phyloP scores from a whole-genome alignment of 345 rosid species.

The Heritiera fomes region DNA sequence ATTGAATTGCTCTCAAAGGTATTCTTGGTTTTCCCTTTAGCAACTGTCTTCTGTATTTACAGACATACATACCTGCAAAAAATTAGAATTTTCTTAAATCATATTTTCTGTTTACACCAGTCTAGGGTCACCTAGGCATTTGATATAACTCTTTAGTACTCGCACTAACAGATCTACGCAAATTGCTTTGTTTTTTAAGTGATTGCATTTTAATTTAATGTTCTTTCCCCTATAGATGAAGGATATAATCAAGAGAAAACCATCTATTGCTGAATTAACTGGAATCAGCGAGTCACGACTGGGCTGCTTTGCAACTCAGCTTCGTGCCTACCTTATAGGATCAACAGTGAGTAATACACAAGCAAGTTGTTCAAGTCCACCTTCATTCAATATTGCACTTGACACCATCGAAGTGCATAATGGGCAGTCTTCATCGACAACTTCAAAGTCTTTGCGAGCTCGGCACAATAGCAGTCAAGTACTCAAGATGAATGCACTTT shows the following conservation, averaged over 20 bases:
- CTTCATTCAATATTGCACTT: constrained; percentile 25
- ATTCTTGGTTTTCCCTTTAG: constrained; percentile 8
- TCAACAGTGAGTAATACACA: constrained; percentile 40
- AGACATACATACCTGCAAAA: background rate
- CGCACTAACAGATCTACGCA: background rate
- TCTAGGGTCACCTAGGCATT: background rate
- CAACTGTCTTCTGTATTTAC: background rate
- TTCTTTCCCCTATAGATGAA: constrained; percentile 53
- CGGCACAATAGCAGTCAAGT: constrained; percentile 47
- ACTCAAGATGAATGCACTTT: constrained; percentile 42
- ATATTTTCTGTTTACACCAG: background rate
- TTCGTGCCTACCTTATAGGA: constrained; percentile 77
- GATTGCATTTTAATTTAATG: constrained; percentile 9
- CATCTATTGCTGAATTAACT: constrained; percentile 83
- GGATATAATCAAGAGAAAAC: constrained; percentile 77
- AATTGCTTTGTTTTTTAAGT: background rate
- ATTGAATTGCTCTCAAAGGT: constrained; percentile 86
- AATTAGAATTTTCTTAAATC: background rate
- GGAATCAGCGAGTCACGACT: constrained; percentile 89
- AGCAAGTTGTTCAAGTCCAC: constrained; percentile 29
- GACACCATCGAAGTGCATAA: constrained; percentile 24
- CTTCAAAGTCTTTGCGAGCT: constrained; percentile 50
- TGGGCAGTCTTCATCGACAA: constrained; percentile 24
- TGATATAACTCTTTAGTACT: background rate
- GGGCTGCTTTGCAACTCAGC: constrained; percentile 79